phyloP scores from a whole-genome alignment of 2,329 filamentous ascomycete species.

The Grosmannia clavigera region DNA sequence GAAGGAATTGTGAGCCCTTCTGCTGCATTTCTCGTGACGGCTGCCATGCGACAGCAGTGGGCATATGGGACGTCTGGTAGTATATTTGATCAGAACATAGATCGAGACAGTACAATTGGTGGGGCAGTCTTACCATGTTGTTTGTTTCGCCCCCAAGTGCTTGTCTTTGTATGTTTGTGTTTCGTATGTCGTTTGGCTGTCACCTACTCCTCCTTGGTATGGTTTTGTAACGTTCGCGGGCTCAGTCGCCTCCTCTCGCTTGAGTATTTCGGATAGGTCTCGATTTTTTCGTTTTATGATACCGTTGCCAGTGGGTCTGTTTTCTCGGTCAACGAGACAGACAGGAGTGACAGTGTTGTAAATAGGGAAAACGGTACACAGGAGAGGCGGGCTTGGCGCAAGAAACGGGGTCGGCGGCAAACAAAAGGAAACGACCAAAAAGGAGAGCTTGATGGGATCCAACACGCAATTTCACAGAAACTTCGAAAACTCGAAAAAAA shows the following conservation, averaged over 20 bases:
- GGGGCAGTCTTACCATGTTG: conserved; percentile 3
- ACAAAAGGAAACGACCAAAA: background rate
- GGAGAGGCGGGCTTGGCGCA: background rate
- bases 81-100: background rate
- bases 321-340: conserved; percentile 10
- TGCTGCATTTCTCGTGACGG: conserved; percentile 39
- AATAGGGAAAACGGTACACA: background rate
- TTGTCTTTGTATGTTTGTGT: background rate
- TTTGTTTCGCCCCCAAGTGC: background rate
- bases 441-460: conserved; percentile 16
- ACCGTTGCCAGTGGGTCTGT: conserved; percentile 8
- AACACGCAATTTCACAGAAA: conserved; percentile 13
- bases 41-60: conserved; percentile 14
- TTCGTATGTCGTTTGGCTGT: background rate
- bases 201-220: background rate
- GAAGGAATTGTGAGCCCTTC: conserved; percentile 26
- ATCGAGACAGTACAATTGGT: background rate
- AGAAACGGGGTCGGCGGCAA: conserved; percentile 1
- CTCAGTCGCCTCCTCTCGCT: background rate
- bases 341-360: conserved; percentile 3
- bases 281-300: background rate
- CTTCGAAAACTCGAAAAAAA: conserved; percentile 30
- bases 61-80: conserved; percentile 12
- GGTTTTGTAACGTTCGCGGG: background rate
- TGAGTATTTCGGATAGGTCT: background rate